Evolutionary conservation across 768 basidiomycete species (phyloP), one percentile per base, ranked within the genome.

Genomic region (Punctularia strigosozonata): DNA sequence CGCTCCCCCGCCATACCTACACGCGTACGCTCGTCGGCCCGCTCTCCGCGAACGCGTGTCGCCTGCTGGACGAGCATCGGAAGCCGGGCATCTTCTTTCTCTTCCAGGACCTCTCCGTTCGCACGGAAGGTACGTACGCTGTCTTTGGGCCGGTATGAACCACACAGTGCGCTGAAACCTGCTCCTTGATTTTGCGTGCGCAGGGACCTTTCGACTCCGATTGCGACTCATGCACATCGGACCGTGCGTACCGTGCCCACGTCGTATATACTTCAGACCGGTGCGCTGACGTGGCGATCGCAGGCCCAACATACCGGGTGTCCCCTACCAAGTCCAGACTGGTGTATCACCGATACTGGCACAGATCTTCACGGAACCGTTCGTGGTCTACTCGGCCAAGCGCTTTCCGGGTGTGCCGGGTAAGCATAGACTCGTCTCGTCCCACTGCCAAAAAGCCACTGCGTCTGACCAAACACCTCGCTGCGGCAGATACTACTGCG

Each of bases 351-450:
- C 82, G 7, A 77, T 95, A 5, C 70, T 92, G 18, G 87, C 91
- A 6, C 80, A 89, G 54, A 74, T 77, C 2, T 87, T 82, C 56
- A 83, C 86, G 30, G 77, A 87, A 20, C 69, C 77, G 20, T 94
- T 95, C 52, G 73, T 75, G 8, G 91, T 97, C 1, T 91, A 67
- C 59, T 89, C 88, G 2, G 91, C 91, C 25, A 97, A 97, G 64
- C 77, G 84, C 36, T 97, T 94, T 64, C 89, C 88, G 36, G 91
- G 91, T 36, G 91, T 97, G 31, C 84, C 88, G 62, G 85, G 87
- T 87, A 47, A 36, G 62, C 54, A 58, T 53, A 55, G 50, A 45
- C 48, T 41, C 43, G 43, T 21, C 36, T 25, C 14, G 33, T 19
- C 20, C 19, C 25, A 32, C 18, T 45, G 26, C 23, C 21, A 21